Base-by-base conservation (phyloP, 805 yeast species). In the Candida ovalis region DNA sequence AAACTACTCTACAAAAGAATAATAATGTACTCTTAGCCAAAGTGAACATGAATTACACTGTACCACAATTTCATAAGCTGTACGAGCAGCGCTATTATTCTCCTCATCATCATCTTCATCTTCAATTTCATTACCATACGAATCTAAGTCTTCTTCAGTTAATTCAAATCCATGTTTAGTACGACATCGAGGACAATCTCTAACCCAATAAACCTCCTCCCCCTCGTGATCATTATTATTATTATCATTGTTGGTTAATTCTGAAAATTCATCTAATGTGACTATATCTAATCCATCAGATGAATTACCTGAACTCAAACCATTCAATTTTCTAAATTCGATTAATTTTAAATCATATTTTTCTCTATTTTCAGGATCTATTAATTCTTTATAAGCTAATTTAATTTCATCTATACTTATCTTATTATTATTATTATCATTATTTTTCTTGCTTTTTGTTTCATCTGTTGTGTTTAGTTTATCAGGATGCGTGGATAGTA, bases 21-120 rank as follows among this genome's bases (percentile, higher is more conserved):
- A 80, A 59, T 84, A 88, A 53, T 73, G 75, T 1, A 92, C 90
- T 44, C 81, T 80, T 23, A 92, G 66, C 96, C 97, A 92, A 27
- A 90, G 62, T 62, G 96, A 87, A 64, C 98, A 92, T 28, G 86
- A 82, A 12, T 69, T 62, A 62, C 98, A 92, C 59, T 91, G 96
- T 0, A 88, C 80, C 21, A 88, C 73, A 1, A 91, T 75, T 53
- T 84, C 86, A 53, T 72, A 84, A n/a, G 12, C 32, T 2, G 28
- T 38, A 12, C 35, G 35, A 30, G 12, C 35, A 4, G n/a, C n/a
- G n/a, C n/a, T n/a, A n/a, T n/a, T n/a, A n/a, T n/a, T n/a, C n/a
- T 22, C 37, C 12, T 39, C 40, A 2, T 22, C 75, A 17, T 67
- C 76, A 15, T 80, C 82, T 0, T 72, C 74, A 33, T 70, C 68